These are phyloP conservation scores for Ilex paraguariensis DNA, from an alignment of 305 asterid species.

Conservation along the genomic window DNA sequence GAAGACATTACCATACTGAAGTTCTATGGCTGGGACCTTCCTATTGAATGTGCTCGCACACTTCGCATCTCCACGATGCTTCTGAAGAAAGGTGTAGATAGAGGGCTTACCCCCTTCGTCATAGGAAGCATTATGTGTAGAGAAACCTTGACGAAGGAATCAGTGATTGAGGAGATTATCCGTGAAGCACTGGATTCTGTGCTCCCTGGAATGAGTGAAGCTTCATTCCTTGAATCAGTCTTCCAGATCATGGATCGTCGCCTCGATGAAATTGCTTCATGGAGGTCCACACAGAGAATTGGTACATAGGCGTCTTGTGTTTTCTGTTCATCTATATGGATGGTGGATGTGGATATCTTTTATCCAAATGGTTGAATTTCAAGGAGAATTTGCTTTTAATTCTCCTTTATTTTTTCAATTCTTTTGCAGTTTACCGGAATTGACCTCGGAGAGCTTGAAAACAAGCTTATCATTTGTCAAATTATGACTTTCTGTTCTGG, in stretches of 20 bases:
- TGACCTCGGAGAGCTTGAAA: slow-evolving; percentile 3
- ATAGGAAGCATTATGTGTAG: not conserved
- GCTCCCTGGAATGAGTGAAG: slow-evolving; percentile 7
- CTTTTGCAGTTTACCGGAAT: slow-evolving; percentile 10
- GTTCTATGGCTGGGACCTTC: slow-evolving; percentile 1
- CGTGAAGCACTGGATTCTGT: not conserved
- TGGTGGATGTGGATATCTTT: not conserved
- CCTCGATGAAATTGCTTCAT: slow-evolving; percentile 11
- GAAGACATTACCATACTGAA: not conserved
- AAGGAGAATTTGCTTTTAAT: not conserved
- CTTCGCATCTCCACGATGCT: slow-evolving; percentile 20
- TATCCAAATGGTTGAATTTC: slow-evolving; percentile 5
- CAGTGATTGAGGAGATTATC: slow-evolving; percentile 4
- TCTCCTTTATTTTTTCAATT: slow-evolving; percentile 3
- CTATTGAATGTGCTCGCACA: not conserved
- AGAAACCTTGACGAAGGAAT: not conserved
- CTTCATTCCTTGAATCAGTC: slow-evolving; percentile 7
- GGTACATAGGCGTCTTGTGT: not conserved
- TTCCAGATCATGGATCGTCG: slow-evolving; percentile 5
- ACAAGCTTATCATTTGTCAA: not conserved
- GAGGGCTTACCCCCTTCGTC: not conserved
- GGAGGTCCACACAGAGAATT: not conserved
- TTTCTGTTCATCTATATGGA: not conserved
- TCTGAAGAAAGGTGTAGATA: slow-evolving; percentile 19
- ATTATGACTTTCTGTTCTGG: no score